A percentile compares a stretch with the other conserved stretches of the same genome.
Evolutionary conservation across 495 filamentous ascomycete species (phyloP).

Genomic region (Aspergillus mulundensis): DNA sequence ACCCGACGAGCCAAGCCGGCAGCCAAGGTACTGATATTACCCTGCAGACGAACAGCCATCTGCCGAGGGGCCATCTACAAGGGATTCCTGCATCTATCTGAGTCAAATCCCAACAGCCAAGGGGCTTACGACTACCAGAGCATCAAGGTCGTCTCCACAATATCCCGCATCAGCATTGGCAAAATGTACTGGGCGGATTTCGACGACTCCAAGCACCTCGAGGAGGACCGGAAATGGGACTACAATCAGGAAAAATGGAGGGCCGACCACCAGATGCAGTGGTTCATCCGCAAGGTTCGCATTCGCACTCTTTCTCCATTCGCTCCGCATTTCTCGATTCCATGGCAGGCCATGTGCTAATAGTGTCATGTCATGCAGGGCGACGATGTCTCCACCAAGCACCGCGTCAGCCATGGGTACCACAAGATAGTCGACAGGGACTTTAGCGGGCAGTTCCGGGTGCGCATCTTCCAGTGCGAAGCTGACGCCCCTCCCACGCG

Average conservation of each 20-base stretch:
- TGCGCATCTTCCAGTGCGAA: conserved; percentile 3
- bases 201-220: neutral
- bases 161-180: conserved; percentile 7
- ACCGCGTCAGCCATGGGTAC: neutral
- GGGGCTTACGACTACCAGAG: neutral
- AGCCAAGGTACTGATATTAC: neutral
- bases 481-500: neutral
- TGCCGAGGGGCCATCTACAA: conserved; percentile 7
- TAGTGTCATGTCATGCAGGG: neutral
- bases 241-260: neutral
- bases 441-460: neutral
- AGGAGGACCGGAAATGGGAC: conserved; percentile 5
- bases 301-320: neutral
- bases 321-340: neutral
- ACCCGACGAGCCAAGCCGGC: neutral
- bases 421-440: neutral
- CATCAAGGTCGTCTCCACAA: neutral
- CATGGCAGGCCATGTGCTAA: neutral
- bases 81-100: conserved; percentile 1
- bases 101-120: neutral
- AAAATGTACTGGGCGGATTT: neutral
- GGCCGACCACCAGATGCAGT: conserved; percentile 6
- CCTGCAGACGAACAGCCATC: conserved; percentile 1
- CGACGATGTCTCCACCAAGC: conserved; percentile 4
- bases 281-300: conserved; percentile 5